phyloP scores from a whole-genome alignment of 2,329 filamentous ascomycete species.

The Fusarium redolens region DNA sequence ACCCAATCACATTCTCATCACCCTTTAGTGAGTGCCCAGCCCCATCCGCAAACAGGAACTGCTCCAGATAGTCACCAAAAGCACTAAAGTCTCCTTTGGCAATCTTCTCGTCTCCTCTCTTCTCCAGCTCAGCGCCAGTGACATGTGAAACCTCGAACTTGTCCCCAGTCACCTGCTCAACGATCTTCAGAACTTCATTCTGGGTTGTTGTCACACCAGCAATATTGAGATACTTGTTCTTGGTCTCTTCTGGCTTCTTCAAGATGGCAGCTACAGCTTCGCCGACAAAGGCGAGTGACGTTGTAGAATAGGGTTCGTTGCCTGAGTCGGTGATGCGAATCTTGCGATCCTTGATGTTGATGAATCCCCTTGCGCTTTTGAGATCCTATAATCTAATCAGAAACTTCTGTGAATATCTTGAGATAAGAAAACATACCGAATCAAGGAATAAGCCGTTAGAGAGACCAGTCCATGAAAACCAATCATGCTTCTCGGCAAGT shows the following conservation, averaged over 20 bases:
- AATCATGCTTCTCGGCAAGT: slow-evolving; percentile 6
- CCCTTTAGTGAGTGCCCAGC: background rate
- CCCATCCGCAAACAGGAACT: slow-evolving; percentile 7
- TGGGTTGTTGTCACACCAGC: slow-evolving; percentile 13
- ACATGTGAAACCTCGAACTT: slow-evolving; percentile 3
- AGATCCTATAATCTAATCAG: background rate
- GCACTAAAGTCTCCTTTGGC: slow-evolving; percentile 5
- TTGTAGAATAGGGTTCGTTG: slow-evolving; percentile 8
- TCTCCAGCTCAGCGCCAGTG: background rate
- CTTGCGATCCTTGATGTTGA: slow-evolving; percentile 3
- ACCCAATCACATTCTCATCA: background rate
- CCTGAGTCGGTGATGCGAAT: slow-evolving; percentile 17
- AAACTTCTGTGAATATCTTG: too few relatives aligned
- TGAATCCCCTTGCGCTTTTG: background rate
- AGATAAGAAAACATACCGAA: background rate
- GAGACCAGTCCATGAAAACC: slow-evolving; percentile 9
- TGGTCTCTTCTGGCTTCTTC: background rate
- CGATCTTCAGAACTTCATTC: background rate
- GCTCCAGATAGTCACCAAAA: slow-evolving; percentile 11
- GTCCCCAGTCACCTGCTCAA: background rate
- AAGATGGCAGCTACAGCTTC: slow-evolving; percentile 5
- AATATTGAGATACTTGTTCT: slow-evolving; percentile 5
- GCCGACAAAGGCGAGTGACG: background rate
- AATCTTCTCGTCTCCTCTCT: slow-evolving; percentile 11
- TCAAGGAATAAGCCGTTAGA: slow-evolving; percentile 8